Conservation (phyloP, 2,329 filamentous ascomycete species). For the Alternaria gaisen region DNA sequence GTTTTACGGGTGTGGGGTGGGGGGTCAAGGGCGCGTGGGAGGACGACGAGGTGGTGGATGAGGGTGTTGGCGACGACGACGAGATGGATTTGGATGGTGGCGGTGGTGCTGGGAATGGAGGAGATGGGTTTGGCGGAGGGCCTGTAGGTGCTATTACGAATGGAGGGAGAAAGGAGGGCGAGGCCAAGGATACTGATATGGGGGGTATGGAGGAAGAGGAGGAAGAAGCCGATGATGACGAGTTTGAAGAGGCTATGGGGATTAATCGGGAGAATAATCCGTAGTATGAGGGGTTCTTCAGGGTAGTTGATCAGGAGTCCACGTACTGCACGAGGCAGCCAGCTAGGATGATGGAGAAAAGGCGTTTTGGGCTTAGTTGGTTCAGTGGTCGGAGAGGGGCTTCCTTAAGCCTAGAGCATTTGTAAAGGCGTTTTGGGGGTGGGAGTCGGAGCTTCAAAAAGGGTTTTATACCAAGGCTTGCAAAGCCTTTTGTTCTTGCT, state of each 20-base stretch:
- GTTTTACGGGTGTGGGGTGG: slow-evolving; percentile 49
- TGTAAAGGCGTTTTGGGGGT: slow-evolving; percentile 21
- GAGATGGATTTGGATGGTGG: slow-evolving; percentile 22
- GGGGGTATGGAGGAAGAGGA: slow-evolving; percentile 47
- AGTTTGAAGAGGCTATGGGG: slow-evolving; percentile 55
- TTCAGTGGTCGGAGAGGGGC: not conserved
- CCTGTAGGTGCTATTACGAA: slow-evolving; percentile 33
- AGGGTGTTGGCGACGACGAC: slow-evolving; percentile 76
- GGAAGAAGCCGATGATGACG: slow-evolving; percentile 54
- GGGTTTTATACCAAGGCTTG: slow-evolving; percentile 40
- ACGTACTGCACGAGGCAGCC: not conserved
- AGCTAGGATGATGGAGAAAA: not conserved
- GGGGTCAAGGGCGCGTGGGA: slow-evolving; percentile 62
- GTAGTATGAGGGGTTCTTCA: not conserved
- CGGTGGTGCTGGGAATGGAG: slow-evolving; percentile 40
- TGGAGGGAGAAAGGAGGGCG: slow-evolving; percentile 29
- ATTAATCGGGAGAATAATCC: slow-evolving; percentile 1
- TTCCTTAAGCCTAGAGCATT: slow-evolving; percentile 13
- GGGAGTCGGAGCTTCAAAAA: not conserved
- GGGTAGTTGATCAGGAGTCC: not conserved
- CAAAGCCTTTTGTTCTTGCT: not conserved
- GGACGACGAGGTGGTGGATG: slow-evolving; percentile 75
- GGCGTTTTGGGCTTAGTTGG: slow-evolving; percentile 5
- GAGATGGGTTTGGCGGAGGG: slow-evolving; percentile 47
- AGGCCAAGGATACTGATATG: slow-evolving; percentile 39